Evolutionary conservation across 306 rosid species (phyloP).

Genomic region (Fragaria ananassa): DNA sequence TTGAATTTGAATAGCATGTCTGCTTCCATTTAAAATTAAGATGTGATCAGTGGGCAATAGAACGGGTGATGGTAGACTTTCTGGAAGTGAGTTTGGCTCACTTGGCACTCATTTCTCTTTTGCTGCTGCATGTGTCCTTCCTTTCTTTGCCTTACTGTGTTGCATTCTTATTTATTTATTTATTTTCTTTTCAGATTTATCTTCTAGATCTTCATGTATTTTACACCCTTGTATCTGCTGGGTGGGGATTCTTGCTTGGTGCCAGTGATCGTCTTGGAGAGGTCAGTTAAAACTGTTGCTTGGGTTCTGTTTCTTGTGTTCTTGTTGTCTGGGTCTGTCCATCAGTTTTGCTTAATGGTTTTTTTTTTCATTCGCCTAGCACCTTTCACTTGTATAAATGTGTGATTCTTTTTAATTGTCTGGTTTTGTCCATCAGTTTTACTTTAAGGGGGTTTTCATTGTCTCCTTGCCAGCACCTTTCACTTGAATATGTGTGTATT

Average conservation of each 20-base stretch:
- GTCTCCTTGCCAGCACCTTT: background rate
- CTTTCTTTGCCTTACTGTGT: background rate
- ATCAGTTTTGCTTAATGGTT: background rate
- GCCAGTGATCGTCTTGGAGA: constrained; percentile 94
- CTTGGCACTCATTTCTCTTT: background rate
- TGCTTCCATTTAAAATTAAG: background rate
- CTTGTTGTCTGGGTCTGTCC: background rate
- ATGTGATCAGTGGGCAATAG: background rate
- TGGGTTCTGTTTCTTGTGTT: background rate
- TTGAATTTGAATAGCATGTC: background rate
- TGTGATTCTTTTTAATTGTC: background rate
- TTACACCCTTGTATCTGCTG: constrained; percentile 72
- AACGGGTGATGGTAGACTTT: background rate
- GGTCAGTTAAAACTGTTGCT: constrained; percentile 42
- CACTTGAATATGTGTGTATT: constrained; percentile 5
- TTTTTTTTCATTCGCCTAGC: background rate
- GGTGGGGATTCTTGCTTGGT: constrained; percentile 85
- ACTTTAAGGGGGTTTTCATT: background rate
- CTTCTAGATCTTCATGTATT: constrained; percentile 70
- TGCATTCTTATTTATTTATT: constrained; percentile 1
- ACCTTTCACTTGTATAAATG: background rate
- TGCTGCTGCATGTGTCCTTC: background rate
- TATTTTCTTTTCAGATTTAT: constrained; percentile 59
- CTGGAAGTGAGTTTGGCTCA: background rate
- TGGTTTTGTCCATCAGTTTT: background rate